Percentiles rank a stretch among this genome's conserved stretches.
These are phyloP conservation scores for Favolaschia claudopus DNA, from an alignment of 768 basidiomycete species.

Conservation along the genomic window DNA sequence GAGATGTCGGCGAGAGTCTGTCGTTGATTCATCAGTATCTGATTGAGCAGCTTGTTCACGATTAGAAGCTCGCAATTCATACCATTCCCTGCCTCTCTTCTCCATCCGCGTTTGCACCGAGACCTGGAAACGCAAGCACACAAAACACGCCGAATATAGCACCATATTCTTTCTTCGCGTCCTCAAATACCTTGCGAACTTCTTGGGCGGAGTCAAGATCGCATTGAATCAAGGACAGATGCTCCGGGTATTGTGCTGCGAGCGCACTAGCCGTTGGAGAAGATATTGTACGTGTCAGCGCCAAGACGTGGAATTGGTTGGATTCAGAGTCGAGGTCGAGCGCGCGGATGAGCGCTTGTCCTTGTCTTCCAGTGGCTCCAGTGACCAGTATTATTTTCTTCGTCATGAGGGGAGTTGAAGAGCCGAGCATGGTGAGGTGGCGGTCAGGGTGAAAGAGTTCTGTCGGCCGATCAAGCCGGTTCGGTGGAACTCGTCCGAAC, in stretches of 20 bases:
- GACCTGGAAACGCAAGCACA: constrained; percentile 48
- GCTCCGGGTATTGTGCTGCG: constrained; percentile 19
- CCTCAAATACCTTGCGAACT: constrained; percentile 44
- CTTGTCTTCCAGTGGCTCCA: constrained; percentile 49
- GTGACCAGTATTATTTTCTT: too few species aligned
- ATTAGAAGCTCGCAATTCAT: constrained; percentile 1
- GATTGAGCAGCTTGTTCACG: not conserved
- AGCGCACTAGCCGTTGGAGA: constrained; percentile 38
- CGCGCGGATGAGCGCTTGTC: constrained; percentile 40
- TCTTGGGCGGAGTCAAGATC: constrained; percentile 39
- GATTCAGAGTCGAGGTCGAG: constrained; percentile 25
- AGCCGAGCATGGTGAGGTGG: too few species aligned
- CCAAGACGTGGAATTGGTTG: constrained; percentile 42
- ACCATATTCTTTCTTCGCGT: constrained; percentile 32
- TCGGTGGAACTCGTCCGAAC: too few species aligned
- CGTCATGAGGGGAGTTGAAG: too few species aligned
- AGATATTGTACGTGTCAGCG: constrained; percentile 42
- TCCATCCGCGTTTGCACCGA: constrained; percentile 47
- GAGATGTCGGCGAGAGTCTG: constrained; percentile 46
- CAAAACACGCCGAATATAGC: constrained; percentile 50
- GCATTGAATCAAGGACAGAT: constrained; percentile 44
- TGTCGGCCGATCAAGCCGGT: too few species aligned
- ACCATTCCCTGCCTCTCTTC: constrained; percentile 52
- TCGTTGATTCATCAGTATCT: not conserved
- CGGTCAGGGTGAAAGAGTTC: too few species aligned